Evolutionary conservation across 192 early-diverging fungal genomes (phyloP).

Genomic region (Coemansia sp.): DNA sequence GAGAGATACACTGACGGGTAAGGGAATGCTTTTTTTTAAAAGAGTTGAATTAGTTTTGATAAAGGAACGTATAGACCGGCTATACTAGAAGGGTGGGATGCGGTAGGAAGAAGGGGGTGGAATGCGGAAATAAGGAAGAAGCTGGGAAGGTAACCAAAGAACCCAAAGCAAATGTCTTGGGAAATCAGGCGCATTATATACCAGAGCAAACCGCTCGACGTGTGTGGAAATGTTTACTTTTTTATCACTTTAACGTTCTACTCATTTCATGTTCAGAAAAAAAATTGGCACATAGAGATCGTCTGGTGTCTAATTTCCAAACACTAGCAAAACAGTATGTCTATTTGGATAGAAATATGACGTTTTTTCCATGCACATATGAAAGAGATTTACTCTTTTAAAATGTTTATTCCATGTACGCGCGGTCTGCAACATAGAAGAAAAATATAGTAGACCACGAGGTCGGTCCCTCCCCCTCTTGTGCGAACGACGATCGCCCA

Average conservation of each 20-base stretch:
- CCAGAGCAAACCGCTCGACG: not conserved
- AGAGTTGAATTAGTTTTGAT: not conserved
- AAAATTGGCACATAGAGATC: no score
- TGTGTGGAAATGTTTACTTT: no score
- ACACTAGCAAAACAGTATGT: no score
- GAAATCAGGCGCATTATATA: no score
- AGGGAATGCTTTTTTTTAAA: not conserved
- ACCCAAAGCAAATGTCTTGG: not conserved
- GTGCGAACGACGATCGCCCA: not conserved
- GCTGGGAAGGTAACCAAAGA: not conserved
- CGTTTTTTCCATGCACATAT: not conserved
- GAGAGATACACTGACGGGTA: not conserved
- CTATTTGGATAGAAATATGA: not conserved
- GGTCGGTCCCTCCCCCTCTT: slow-evolving; percentile 4
- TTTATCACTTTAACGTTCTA: not conserved
- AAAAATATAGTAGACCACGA: not conserved
- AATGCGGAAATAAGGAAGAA: not conserved
- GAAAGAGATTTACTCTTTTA: not conserved
- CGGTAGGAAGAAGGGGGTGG: not conserved
- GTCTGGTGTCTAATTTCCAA: no score
- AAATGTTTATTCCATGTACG: not conserved
- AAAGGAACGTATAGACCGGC: slow-evolving; percentile 31
- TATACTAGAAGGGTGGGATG: slow-evolving; percentile 11
- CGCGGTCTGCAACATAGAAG: not conserved
- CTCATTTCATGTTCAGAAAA: no score